Evolutionary conservation across 2,329 filamentous ascomycete species (phyloP).

Genomic region (Lasiodiplodia hormozganensis): DNA sequence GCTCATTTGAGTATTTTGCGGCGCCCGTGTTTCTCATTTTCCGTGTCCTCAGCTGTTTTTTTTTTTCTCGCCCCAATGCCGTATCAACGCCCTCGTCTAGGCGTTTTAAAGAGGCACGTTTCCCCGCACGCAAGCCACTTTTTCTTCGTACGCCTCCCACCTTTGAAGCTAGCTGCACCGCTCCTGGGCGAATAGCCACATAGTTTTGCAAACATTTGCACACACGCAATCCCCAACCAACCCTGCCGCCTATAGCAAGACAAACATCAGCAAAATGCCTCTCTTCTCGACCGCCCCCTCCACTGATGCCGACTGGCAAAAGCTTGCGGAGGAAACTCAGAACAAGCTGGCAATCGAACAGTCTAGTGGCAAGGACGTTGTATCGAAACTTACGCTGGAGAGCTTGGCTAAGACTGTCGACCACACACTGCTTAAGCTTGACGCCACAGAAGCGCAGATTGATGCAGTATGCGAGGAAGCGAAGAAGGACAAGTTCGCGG

Average conservation of each 20-base stretch:
- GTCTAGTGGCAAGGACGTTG: constrained; percentile 25
- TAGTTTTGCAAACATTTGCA: not conserved
- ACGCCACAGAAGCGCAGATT: constrained; percentile 57
- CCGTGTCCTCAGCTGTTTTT: not conserved
- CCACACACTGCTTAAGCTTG: constrained; percentile 59
- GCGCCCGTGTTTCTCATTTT: constrained; percentile 10
- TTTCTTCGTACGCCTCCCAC: constrained; percentile 17
- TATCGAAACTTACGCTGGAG: constrained; percentile 35
- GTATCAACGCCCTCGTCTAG: not conserved
- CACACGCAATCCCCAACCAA: constrained; percentile 13
- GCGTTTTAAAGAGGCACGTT: constrained; percentile 1
- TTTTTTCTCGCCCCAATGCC: not conserved
- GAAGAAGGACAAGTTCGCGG: constrained; percentile 53
- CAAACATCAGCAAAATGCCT: constrained; percentile 14
- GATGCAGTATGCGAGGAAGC: constrained; percentile 64
- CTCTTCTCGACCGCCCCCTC: constrained; percentile 11
- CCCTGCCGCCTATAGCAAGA: not conserved
- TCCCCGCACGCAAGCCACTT: constrained; percentile 23
- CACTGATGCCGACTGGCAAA: constrained; percentile 18
- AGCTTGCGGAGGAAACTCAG: constrained; percentile 16
- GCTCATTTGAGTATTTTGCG: constrained; percentile 7
- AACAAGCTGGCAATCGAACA: constrained; percentile 16
- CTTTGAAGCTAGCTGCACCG: constrained; percentile 15
- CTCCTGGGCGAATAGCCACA: not conserved
- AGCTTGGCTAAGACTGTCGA: constrained; percentile 50